These are phyloP conservation scores for Phytopythium mirpurense DNA, from an alignment of 352 stramenopile genomes.

Conservation along the genomic window DNA sequence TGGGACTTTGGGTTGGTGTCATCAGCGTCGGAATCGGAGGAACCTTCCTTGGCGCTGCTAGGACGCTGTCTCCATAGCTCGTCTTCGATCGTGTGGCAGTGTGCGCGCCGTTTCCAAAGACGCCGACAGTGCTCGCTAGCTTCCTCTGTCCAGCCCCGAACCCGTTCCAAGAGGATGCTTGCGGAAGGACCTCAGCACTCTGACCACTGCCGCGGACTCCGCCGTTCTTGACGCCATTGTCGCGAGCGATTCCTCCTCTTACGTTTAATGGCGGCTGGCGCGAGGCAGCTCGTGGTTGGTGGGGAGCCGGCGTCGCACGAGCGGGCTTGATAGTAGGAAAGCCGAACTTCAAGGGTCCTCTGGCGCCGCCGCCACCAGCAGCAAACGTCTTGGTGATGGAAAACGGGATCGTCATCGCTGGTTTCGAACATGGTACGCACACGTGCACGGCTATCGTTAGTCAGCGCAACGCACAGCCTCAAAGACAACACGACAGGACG, in stretches of 20 bases:
- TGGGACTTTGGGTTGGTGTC: background rate
- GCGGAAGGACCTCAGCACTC: background rate
- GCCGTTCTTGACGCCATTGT: background rate
- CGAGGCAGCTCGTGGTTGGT: background rate
- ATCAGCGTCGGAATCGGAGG: slow-evolving; percentile 5
- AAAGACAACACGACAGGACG: background rate
- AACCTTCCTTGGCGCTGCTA: background rate
- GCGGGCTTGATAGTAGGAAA: background rate
- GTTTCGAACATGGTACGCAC: no score
- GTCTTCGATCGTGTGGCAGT: background rate
- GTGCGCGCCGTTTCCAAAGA: background rate
- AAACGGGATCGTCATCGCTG: background rate
- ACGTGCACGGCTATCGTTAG: no score
- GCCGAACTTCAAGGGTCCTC: background rate
- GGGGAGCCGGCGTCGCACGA: background rate
- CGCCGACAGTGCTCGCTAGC: background rate
- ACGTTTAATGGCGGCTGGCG: background rate
- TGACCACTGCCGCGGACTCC: no score
- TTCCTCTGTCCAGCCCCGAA: background rate
- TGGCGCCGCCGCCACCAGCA: no score
- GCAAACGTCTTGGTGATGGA: background rate
- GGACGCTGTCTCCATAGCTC: background rate
- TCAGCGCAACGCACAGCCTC: background rate
- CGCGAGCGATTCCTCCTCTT: background rate
- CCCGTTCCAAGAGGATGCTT: background rate